Base-by-base conservation (phyloP, 2,329 filamentous ascomycete genomes). In the Phaeosphaeria sp. region DNA sequence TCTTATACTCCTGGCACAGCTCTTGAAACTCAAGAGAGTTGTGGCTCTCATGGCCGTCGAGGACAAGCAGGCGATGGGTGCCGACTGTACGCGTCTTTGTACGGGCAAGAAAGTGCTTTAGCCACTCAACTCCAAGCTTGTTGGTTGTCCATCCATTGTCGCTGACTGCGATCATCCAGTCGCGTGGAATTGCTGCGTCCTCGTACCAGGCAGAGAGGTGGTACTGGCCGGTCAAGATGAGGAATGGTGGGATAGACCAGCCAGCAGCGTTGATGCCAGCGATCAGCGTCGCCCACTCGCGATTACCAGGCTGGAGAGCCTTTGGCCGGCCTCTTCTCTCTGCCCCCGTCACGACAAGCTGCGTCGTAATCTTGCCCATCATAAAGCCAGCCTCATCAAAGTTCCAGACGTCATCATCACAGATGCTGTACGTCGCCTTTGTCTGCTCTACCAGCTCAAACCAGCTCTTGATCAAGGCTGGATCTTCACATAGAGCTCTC, bases 141-240 rank as follows among this genome's bases (percentile, higher is more conserved):
- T 78, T 69, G 50, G 57, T 71, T 18, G 68, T 77, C 69, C 53
- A 78, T 40, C 53, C 39, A 48, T 50, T 75, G 68, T 25, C 52
- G 55, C 66, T 56, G 71, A 51, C 73, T 49, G 21, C 43, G 51
- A 56, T 49, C 43, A 47, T n/a, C 56, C 30, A n/a, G n/a, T n/a
- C n/a, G n/a, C n/a, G n/a, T n/a, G n/a, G n/a, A n/a, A n/a, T n/a
- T n/a, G n/a, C n/a, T n/a, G n/a, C n/a, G n/a, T n/a, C n/a, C n/a
- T n/a, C n/a, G n/a, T n/a, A n/a, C n/a, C n/a, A n/a, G n/a, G 50
- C 27, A 48, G 40, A 50, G 46, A 53, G 24, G 48, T 56, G 44
- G 40, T 42, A n/a, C 39, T 51, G 49, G 27, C 24, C 54, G 11
- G 33, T n/a, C 30, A 60, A 60, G 54, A 63, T 57, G 33, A 63